These are phyloP conservation scores for Zalaria obscura DNA, from an alignment of 2,329 filamentous ascomycete genomes.

Conservation along the genomic window DNA sequence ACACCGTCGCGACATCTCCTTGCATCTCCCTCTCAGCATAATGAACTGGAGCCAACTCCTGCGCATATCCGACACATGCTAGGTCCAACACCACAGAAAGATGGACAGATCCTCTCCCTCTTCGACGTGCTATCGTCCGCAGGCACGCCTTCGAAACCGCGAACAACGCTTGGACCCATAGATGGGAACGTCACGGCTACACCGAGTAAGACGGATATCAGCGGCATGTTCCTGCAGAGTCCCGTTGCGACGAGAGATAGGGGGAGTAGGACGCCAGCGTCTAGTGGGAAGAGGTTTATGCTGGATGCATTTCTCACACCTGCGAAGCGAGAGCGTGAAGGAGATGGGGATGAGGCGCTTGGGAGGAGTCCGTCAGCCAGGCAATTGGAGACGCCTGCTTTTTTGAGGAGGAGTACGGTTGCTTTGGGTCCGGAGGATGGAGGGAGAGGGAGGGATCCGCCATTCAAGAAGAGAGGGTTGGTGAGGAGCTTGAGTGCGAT, in stretches of 20 bases:
- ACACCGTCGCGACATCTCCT: background rate
- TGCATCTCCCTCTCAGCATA: background rate
- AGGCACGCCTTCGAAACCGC: slow-evolving; percentile 25
- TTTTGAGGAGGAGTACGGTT: slow-evolving; percentile 42
- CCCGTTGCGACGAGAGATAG: slow-evolving; percentile 3
- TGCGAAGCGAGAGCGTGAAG: slow-evolving; percentile 31
- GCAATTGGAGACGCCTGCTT: slow-evolving; percentile 54
- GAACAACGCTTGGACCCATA: slow-evolving; percentile 16
- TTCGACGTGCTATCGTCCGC: slow-evolving; percentile 56
- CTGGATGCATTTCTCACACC: slow-evolving; percentile 55
- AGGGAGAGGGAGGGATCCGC: slow-evolving; percentile 11
- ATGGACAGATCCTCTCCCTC: slow-evolving; percentile 61
- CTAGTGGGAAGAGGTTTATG: slow-evolving; percentile 44
- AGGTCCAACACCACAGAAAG: slow-evolving; percentile 66
- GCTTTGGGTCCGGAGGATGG: slow-evolving; percentile 26
- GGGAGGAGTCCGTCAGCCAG: slow-evolving; percentile 22
- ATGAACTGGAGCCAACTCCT: slow-evolving; percentile 17
- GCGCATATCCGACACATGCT: slow-evolving; percentile 26
- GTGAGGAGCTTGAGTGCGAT: slow-evolving; percentile 60
- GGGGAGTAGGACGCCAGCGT: slow-evolving; percentile 31
- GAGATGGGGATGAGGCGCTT: slow-evolving; percentile 29
- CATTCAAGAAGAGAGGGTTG: slow-evolving; percentile 33
- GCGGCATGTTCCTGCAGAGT: background rate
- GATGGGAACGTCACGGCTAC: slow-evolving; percentile 22
- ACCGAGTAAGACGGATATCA: slow-evolving; percentile 19